Evolutionary conservation across 2,329 filamentous ascomycete species (phyloP).

Genomic region (Stemphylium lycopersici): DNA sequence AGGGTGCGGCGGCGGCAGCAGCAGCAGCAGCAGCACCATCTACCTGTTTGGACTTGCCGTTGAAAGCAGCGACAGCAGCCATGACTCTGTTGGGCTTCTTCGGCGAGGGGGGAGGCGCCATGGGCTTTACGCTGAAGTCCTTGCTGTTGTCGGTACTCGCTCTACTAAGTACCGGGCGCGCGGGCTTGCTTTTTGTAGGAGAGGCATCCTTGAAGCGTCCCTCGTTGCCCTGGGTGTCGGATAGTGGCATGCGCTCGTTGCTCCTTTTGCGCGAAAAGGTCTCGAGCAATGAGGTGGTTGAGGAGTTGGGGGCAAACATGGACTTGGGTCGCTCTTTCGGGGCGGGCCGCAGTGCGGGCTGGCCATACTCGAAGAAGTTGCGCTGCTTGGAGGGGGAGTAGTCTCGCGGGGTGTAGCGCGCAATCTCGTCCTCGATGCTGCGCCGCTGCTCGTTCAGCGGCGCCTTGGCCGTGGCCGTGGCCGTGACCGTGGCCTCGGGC

Average conservation of each 20-base stretch:
- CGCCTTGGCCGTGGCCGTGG: conserved; percentile 52
- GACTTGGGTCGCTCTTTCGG: conserved; percentile 59
- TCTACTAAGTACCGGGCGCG: conserved; percentile 32
- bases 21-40: conserved; percentile 32
- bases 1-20: conserved; percentile 24
- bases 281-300: conserved; percentile 50
- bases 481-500: conserved; percentile 38
- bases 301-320: conserved; percentile 52
- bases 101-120: conserved; percentile 19
- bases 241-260: conserved; percentile 41
- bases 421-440: conserved; percentile 61
- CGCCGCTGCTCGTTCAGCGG: conserved; percentile 53
- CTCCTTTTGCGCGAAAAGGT: conserved; percentile 48
- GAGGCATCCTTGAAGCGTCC: conserved; percentile 31
- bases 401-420: conserved; percentile 63
- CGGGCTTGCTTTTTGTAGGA: conserved; percentile 24
- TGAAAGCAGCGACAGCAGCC: conserved; percentile 68
- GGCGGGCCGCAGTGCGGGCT: conserved; percentile 45
- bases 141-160: conserved; percentile 40
- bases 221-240: conserved; percentile 44
- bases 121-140: conserved; percentile 20
- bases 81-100: conserved; percentile 62
- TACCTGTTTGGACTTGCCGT: conserved; percentile 57
- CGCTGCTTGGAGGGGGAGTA: conserved; percentile 68
- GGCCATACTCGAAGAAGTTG: conserved; percentile 63